phyloP scores from a whole-genome alignment of 208 protist genomes.

The Wallacemonas sp. region DNA sequence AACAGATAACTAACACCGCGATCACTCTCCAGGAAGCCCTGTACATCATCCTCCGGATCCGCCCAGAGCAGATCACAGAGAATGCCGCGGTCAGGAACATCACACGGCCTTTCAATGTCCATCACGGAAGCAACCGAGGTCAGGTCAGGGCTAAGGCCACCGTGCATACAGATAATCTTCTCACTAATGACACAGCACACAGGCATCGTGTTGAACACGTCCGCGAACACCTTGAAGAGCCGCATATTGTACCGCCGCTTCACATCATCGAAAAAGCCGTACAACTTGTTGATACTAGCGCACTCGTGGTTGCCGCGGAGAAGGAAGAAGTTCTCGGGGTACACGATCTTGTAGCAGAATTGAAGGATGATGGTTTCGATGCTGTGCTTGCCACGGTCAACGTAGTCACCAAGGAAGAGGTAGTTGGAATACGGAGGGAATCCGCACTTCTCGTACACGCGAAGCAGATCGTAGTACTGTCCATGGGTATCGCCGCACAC shows the following conservation, averaged over 20 bases:
- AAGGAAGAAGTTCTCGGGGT: slow-evolving; percentile 98
- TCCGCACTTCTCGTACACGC: slow-evolving; percentile 98
- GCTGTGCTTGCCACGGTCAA: slow-evolving; percentile 97
- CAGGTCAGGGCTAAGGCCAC: slow-evolving; percentile 97
- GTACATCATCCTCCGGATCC: slow-evolving; percentile 94
- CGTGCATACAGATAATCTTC: slow-evolving; percentile 99
- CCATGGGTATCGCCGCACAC: slow-evolving; percentile 98
- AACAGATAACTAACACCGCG: slow-evolving; percentile 99
- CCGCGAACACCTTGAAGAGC: slow-evolving; percentile 99
- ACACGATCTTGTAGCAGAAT: slow-evolving; percentile 96
- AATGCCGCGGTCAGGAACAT: slow-evolving; percentile 99
- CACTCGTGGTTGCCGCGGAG: slow-evolving; percentile 99
- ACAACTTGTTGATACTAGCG: slow-evolving; percentile 97
- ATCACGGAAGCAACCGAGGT: slow-evolving; percentile 93
- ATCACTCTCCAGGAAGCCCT: slow-evolving; percentile 97
- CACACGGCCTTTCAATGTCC: slow-evolving; percentile 96
- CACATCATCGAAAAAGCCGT: slow-evolving; percentile 99
- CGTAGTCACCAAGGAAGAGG: slow-evolving; percentile 99
- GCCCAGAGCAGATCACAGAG: slow-evolving; percentile 99
- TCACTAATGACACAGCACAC: slow-evolving; percentile 98
- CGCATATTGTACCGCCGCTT: slow-evolving; percentile 93
- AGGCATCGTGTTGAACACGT: slow-evolving; percentile 99
- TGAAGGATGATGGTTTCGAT: slow-evolving; percentile 93
- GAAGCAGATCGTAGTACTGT: slow-evolving; percentile 99
- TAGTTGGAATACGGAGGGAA: slow-evolving; percentile 99